Evolutionary conservation across 108 stramenopile genomes (phyloP).

Genomic region (Pseudonitzschia multiseries): DNA sequence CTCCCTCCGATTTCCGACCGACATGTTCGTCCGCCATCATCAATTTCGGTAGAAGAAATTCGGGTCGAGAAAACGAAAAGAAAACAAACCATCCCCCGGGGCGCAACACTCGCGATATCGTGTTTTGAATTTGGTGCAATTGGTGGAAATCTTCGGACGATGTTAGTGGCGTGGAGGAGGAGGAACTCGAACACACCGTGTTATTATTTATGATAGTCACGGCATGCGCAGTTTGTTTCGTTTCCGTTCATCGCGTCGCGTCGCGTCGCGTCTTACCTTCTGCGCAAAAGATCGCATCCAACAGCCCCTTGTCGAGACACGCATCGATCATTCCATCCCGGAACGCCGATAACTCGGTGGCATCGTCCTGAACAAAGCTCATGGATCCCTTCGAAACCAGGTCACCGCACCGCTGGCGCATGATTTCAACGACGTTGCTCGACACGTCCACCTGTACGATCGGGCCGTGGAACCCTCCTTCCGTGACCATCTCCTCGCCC

Average conservation of each 20-base stretch:
- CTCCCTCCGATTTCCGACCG: background rate
- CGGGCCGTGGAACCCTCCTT: constrained; percentile 41
- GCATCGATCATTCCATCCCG: constrained; percentile 56
- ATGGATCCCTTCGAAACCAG: constrained; percentile 40
- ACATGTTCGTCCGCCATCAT: background rate
- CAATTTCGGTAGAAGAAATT: constrained; percentile 54
- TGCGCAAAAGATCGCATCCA: constrained; percentile 75
- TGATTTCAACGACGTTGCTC: constrained; percentile 49
- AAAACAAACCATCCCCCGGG: constrained; percentile 62
- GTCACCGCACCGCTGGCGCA: constrained; percentile 50
- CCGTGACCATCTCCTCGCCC: constrained; percentile 66
- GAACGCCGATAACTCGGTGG: constrained; percentile 63
- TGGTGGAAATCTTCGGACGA: constrained; percentile 50
- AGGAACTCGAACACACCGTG: background rate
- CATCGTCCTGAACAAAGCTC: constrained; percentile 68
- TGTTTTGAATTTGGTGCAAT: constrained; percentile 43
- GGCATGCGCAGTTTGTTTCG: too few relatives aligned
- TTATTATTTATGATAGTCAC: too few relatives aligned
- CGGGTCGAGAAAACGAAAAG: constrained; percentile 67
- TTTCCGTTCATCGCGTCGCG: too few relatives aligned
- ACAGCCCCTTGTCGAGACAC: constrained; percentile 79
- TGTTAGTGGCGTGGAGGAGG: background rate
- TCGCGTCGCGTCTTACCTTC: constrained; percentile 31
- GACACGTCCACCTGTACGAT: constrained; percentile 71
- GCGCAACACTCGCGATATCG: constrained; percentile 64